phyloP scores from a whole-genome alignment of 768 basidiomycete species.

The Lanmaoa rubissima region DNA sequence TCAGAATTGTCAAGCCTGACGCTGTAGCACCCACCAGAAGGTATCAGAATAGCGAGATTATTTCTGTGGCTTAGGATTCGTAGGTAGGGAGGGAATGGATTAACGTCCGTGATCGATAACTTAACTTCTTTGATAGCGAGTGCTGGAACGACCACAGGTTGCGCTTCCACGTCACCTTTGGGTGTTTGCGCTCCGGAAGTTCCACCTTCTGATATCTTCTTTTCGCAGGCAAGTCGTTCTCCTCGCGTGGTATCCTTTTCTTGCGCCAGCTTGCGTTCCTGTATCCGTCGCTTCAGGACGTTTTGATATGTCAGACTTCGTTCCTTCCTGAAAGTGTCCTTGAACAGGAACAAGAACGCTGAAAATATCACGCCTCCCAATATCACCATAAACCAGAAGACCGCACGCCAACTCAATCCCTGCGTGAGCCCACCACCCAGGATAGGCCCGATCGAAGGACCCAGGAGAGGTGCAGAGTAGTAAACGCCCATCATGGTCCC shows the following conservation, averaged over 20 bases:
- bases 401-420: slow-evolving; percentile 72
- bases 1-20: not conserved
- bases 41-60: slow-evolving; percentile 58
- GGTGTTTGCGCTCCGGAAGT: not conserved
- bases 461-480: slow-evolving; percentile 77
- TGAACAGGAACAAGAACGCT: slow-evolving; percentile 68
- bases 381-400: slow-evolving; percentile 82
- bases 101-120: slow-evolving; percentile 66
- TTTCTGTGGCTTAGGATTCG: slow-evolving; percentile 60
- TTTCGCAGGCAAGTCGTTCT: slow-evolving; percentile 10
- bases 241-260: slow-evolving; percentile 13
- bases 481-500: slow-evolving; percentile 82
- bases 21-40: slow-evolving; percentile 27
- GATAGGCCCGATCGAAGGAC: slow-evolving; percentile 65
- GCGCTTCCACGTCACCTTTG: slow-evolving; percentile 26
- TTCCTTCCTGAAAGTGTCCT: slow-evolving; percentile 82
- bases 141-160: slow-evolving; percentile 8
- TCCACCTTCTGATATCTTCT: slow-evolving; percentile 1
- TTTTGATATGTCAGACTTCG: slow-evolving; percentile 79
- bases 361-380: slow-evolving; percentile 54
- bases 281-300: slow-evolving; percentile 47
- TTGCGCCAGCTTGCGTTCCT: slow-evolving; percentile 16
- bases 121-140: slow-evolving; percentile 39
- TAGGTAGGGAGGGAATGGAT: slow-evolving; percentile 64
- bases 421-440: slow-evolving; percentile 70